Evolutionary conservation across 495 filamentous ascomycete genomes (phyloP).

Genomic region (Talaromyces adpressus): DNA sequence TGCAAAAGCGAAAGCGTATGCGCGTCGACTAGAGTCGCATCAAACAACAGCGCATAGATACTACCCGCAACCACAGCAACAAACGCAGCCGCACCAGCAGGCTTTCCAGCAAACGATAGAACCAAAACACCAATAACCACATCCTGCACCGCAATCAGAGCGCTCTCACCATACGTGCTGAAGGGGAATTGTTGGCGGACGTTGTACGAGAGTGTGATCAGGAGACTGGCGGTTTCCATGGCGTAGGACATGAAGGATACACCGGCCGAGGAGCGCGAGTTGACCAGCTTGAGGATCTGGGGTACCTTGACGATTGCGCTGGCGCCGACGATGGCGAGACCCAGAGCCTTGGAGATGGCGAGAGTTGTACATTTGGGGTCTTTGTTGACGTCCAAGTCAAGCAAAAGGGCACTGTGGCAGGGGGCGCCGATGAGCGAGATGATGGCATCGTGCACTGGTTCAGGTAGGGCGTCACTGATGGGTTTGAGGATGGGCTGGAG

Average conservation of each 20-base stretch:
- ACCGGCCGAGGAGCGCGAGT: slow-evolving; percentile 70
- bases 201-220: slow-evolving; percentile 87
- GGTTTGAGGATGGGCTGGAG: slow-evolving; percentile 65
- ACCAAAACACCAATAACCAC: slow-evolving; percentile 79
- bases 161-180: slow-evolving; percentile 92
- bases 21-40: slow-evolving; percentile 57
- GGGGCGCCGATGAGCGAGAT: slow-evolving; percentile 69
- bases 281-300: slow-evolving; percentile 84
- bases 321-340: slow-evolving; percentile 83
- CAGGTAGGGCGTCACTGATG: slow-evolving; percentile 70
- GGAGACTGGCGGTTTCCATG: slow-evolving; percentile 77
- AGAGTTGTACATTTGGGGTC: slow-evolving; percentile 72
- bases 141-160: slow-evolving; percentile 86
- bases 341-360: slow-evolving; percentile 83
- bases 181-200: slow-evolving; percentile 85
- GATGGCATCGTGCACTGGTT: slow-evolving; percentile 67
- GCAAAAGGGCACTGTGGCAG: slow-evolving; percentile 79
- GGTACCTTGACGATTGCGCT: slow-evolving; percentile 91
- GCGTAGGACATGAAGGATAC: slow-evolving; percentile 84
- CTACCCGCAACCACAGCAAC: slow-evolving; percentile 64
- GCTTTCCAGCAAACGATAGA: slow-evolving; percentile 65
- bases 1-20: slow-evolving; percentile 68
- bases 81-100: slow-evolving; percentile 59
- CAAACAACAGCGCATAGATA: slow-evolving; percentile 61
- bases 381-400: slow-evolving; percentile 68